Conservation (phyloP, 176 grass and related monocot species). For the Carex littledalei region DNA sequence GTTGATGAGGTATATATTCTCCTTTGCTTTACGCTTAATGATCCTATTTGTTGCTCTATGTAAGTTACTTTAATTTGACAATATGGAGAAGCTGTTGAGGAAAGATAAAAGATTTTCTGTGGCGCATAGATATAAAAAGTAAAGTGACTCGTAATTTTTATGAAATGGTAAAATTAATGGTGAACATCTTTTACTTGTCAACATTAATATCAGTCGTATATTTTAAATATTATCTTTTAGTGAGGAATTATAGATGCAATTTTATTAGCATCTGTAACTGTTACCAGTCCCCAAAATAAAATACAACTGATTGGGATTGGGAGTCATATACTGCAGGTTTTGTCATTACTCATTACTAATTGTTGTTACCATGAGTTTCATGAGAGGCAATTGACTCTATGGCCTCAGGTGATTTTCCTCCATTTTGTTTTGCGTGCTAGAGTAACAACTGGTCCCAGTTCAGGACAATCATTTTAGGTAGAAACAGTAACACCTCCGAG, state of each 20-base stretch:
- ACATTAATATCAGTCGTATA: not conserved
- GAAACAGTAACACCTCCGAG: not conserved
- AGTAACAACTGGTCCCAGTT: not conserved
- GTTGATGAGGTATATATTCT: constrained; percentile 28
- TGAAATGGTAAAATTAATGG: not conserved
- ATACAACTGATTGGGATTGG: no score
- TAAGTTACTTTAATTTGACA: not conserved
- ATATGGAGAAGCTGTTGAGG: not conserved
- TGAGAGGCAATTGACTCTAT: not conserved
- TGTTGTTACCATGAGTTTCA: not conserved
- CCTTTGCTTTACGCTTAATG: constrained; percentile 22
- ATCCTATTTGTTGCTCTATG: not conserved
- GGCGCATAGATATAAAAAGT: not conserved
- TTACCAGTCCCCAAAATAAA: no score
- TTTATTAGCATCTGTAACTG: no score
- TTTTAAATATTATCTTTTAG: not conserved
- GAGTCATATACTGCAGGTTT: not conserved
- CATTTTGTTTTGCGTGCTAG: not conserved
- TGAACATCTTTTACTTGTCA: not conserved
- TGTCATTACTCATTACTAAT: not conserved
- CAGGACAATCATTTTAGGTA: not conserved
- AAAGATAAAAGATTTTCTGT: not conserved
- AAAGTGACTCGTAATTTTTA: not conserved
- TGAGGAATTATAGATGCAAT: not conserved
- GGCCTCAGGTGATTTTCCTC: not conserved